Evolutionary conservation across 1,284 basidiomycete genomes (phyloP), one percentile per base, ranked within the genome.

Genomic region (Ganoderma meredithae): DNA sequence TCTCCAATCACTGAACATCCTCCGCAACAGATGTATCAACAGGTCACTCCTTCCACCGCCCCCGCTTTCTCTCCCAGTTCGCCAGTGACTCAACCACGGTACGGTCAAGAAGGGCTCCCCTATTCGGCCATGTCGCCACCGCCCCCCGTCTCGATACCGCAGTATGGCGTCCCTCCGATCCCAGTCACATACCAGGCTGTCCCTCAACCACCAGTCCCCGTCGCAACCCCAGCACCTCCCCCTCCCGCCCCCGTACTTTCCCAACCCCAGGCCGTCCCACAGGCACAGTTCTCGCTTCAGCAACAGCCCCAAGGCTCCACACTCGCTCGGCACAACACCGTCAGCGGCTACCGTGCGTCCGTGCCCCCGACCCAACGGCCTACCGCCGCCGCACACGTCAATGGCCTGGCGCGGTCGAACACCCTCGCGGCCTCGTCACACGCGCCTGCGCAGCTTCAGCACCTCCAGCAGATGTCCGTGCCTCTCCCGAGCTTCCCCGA

Each of bases 401-500:
- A 77, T 56, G 62, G 62, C 52, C 68, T 74, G 40, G 52, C 65
- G 4, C 76, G 77, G 9, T 66, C 75, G 3, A 76, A 72, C 66
- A 77, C 77, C 6, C 62, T 76, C 60, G 60, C 66, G 1, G 55
- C 65, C n/a, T 66, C 67, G 15, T 71, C 76, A 63, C 75, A 78
- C 70, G 70, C 78, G 25, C 77, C 78, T 17, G 78, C 79, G 60
- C 78, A 78, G 61, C 75, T 79, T 60, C 78, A 80, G 41, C 79
- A 81, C 44, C 74, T 78, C 41, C 78, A 78, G 64, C 74, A 80
- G 65, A 70, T 78, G 36, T 71, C 76, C 39, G 76, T 75, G 15
- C 79, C 81, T 44, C 78, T 91, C 10, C 87, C 90, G 0, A 85
- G 86, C 68, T 92, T 95, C 81, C 93, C 93, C 1, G 82, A 84